Evolutionary conservation across 495 filamentous ascomycete genomes (phyloP), one percentile per base, ranked within the genome.

Genomic region (Aspergillus steynii): DNA sequence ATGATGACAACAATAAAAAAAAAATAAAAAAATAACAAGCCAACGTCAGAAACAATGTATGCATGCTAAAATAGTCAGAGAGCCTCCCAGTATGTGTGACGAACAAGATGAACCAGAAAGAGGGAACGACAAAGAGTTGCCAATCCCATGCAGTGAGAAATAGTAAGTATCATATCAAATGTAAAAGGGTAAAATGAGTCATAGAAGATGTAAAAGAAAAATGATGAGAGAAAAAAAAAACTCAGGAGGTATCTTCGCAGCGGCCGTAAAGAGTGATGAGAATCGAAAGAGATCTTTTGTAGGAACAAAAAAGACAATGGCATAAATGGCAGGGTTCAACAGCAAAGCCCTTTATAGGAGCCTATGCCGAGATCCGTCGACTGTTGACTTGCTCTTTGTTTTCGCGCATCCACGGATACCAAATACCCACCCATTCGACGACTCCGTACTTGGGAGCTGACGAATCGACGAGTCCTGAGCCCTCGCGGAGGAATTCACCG

Each of bases 331-430:
- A 14, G 46, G 7, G 9, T 29, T 29, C 34, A 26, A 31, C 37
- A 9, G n/a, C 29, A 28, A 32, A 56, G 53, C 51, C 53, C 32
- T 14, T 50, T 26, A 50, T 14, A 53, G 34, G 29, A 55, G 34
- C 48, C 55, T 52, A 62, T 25, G 31, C 10, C 9, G 53, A 50
- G 12, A 61, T 59, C 45, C 59, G 63, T 65, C 51, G 55, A 51
- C 31, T 50, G 26, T 61, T 50, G 4, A 70, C 66, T 61, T 65
- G 45, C 27, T 67, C 64, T 58, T 62, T 59, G 46, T 65, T 63
- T 62, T 74, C 70, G 1, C 70, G 65, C 76, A 79, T 79, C 76
- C 76, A 79, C 26, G 76, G 76, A 70, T 77, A 79, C 76, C 76
- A 77, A 9, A 74, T 68, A 49, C 71, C 68, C 29, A 67, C 66